phyloP scores from a whole-genome alignment of 2,329 filamentous ascomycete species.

The Penicillium frequentans region DNA sequence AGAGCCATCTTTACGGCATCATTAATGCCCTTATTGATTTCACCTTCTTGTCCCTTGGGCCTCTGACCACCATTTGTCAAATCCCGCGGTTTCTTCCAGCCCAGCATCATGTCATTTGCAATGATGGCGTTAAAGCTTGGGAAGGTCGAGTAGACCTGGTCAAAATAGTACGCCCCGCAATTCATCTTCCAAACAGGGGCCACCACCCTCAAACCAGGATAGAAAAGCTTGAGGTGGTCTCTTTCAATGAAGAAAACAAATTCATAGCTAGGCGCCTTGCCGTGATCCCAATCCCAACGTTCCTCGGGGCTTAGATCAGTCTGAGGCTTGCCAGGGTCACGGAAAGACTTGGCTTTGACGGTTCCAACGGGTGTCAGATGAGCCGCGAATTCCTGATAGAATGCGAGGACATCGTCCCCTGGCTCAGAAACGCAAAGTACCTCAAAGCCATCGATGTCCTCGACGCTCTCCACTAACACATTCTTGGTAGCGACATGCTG shows the following conservation, averaged over 20 bases:
- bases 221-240: constrained; percentile 56
- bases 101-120: constrained; percentile 67
- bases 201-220: constrained; percentile 64
- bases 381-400: constrained; percentile 48
- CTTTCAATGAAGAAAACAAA: constrained; percentile 69
- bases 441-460: constrained; percentile 61
- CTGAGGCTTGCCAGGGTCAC: constrained; percentile 41
- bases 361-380: constrained; percentile 53
- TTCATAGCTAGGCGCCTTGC: constrained; percentile 24
- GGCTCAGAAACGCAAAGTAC: constrained; percentile 55
- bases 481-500: constrained; percentile 30
- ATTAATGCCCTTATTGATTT: not conserved
- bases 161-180: constrained; percentile 65
- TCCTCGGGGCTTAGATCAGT: constrained; percentile 41
- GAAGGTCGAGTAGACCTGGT: constrained; percentile 55
- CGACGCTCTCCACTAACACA: constrained; percentile 44
- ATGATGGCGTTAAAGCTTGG: constrained; percentile 66
- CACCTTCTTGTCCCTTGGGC: not conserved
- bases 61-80: not conserved
- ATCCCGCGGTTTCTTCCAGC: constrained; percentile 59
- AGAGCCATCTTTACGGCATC: not conserved
- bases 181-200: constrained; percentile 58
- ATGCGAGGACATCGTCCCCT: constrained; percentile 43
- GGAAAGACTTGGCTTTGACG: constrained; percentile 53
- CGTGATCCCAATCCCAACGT: constrained; percentile 23